Evolutionary conservation across 2,329 filamentous ascomycete genomes (phyloP).

Genomic region (Scopulariopsis brevicaulis): DNA sequence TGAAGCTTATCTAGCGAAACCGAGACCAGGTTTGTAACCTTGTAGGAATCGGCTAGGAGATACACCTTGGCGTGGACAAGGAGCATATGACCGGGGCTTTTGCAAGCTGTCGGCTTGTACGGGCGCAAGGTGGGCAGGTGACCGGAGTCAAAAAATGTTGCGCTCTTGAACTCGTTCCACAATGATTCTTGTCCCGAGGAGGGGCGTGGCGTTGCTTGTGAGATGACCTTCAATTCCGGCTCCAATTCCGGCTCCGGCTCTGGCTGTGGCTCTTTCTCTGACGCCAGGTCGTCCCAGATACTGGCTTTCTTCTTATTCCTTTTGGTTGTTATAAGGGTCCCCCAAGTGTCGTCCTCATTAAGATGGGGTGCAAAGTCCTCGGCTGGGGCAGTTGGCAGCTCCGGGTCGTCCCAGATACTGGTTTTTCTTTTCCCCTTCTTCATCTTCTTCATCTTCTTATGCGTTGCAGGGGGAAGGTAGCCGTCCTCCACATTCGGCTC

Average conservation of each 20-base stretch:
- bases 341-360: too few relatives aligned
- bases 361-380: too few relatives aligned
- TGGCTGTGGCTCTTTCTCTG: too few relatives aligned
- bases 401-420: not conserved
- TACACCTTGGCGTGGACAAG: not conserved
- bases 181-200: not conserved
- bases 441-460: too few relatives aligned
- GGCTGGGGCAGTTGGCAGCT: too few relatives aligned
- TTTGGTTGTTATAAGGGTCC: too few relatives aligned
- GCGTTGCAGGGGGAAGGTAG: too few relatives aligned
- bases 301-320: not conserved
- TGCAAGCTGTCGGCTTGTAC: not conserved
- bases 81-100: not conserved
- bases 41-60: not conserved
- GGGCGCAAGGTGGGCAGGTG: not conserved
- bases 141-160: not conserved
- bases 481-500: too few relatives aligned
- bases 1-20: not conserved
- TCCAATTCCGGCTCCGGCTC: too few relatives aligned
- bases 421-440: not conserved
- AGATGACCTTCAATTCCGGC: not conserved
- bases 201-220: too few relatives aligned
- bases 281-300: not conserved
- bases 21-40: not conserved
- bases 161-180: not conserved